These are phyloP conservation scores for Lachnellula cervina DNA, from an alignment of 2,329 filamentous ascomycete species.

Conservation along the genomic window DNA sequence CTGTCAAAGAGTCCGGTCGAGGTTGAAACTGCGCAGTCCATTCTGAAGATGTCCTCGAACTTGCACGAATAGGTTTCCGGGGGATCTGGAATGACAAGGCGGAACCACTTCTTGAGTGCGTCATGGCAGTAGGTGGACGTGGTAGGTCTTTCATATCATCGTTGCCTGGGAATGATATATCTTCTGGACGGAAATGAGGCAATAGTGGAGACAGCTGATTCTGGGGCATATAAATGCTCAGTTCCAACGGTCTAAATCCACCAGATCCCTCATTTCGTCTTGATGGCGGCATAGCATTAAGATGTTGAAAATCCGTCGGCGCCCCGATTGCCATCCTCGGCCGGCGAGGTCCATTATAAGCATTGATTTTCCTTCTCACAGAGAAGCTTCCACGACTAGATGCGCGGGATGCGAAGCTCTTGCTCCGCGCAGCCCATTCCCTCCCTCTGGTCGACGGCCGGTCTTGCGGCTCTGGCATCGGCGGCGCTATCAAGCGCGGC, in stretches of 20 bases:
- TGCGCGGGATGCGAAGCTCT: conserved; percentile 37
- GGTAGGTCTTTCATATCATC: conserved; percentile 9
- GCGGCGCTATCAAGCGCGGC: conserved; percentile 35
- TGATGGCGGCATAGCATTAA: conserved; percentile 37
- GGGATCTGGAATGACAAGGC: conserved; percentile 27
- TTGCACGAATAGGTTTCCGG: conserved; percentile 28
- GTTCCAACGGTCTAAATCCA: conserved; percentile 50
- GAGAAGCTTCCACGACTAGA: conserved; percentile 41
- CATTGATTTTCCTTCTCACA: conserved; percentile 38
- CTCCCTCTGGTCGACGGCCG: conserved; percentile 27
- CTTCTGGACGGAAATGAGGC: conserved; percentile 42
- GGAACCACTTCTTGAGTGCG: conserved; percentile 27
- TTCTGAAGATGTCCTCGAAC: conserved; percentile 23
- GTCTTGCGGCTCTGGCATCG: conserved; percentile 27
- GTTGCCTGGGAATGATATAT: conserved; percentile 8
- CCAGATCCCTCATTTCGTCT: conserved; percentile 34
- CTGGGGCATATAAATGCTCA: conserved; percentile 47
- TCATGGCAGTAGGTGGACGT: conserved; percentile 15
- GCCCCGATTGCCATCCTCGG: conserved; percentile 50
- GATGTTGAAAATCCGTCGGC: conserved; percentile 56
- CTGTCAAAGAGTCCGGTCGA: conserved; percentile 21
- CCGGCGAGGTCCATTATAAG: conserved; percentile 40
- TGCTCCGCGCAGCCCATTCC: conserved; percentile 33
- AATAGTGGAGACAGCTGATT: conserved; percentile 51
- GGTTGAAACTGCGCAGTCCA: conserved; percentile 19